Percentiles rank a stretch among this genome's conserved stretches.
These are phyloP conservation scores for Yamadazyma kanchanaburiensis DNA, from an alignment of 1,139 yeast species.

Conservation along the genomic window DNA sequence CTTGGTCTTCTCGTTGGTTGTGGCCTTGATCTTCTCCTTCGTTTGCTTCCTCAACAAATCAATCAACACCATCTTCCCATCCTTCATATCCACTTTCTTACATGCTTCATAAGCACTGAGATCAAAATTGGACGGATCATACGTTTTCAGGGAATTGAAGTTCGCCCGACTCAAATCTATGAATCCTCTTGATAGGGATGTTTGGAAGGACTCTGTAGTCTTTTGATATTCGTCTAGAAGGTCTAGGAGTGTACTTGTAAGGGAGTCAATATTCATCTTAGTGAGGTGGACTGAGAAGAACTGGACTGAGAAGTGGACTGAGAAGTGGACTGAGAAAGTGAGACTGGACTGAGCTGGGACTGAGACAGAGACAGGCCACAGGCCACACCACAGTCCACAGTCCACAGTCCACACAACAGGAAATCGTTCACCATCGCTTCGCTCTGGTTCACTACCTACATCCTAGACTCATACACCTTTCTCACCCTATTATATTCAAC, in stretches of 20 bases:
- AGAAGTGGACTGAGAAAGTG: too few relatives aligned
- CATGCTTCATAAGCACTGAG: constrained; percentile 28
- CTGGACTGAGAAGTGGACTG: too few relatives aligned
- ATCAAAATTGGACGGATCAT: constrained; percentile 25
- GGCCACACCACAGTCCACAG: too few relatives aligned
- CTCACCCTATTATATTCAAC: constrained; percentile 41
- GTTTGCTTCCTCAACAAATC: constrained; percentile 9
- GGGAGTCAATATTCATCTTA: too few relatives aligned
- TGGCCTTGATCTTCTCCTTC: too few relatives aligned
- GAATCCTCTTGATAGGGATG: constrained; percentile 27
- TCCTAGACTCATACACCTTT: constrained; percentile 27
- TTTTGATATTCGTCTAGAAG: constrained; percentile 30
- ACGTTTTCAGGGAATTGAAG: constrained; percentile 21
- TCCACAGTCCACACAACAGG: too few relatives aligned
- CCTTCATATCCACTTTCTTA: constrained; percentile 13
- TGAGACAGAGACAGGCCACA: too few relatives aligned
- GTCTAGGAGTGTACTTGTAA: constrained; percentile 16
- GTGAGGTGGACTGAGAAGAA: too few relatives aligned
- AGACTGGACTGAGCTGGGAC: too few relatives aligned
- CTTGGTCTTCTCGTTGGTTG: background rate
- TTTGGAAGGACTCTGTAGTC: constrained; percentile 17
- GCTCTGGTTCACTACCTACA: too few relatives aligned
- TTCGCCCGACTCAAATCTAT: constrained; percentile 40
- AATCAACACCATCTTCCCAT: constrained; percentile 11
- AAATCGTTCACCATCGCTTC: too few relatives aligned